Conservation (phyloP, 1,139 yeast species). For the Torulaspora globosa region DNA sequence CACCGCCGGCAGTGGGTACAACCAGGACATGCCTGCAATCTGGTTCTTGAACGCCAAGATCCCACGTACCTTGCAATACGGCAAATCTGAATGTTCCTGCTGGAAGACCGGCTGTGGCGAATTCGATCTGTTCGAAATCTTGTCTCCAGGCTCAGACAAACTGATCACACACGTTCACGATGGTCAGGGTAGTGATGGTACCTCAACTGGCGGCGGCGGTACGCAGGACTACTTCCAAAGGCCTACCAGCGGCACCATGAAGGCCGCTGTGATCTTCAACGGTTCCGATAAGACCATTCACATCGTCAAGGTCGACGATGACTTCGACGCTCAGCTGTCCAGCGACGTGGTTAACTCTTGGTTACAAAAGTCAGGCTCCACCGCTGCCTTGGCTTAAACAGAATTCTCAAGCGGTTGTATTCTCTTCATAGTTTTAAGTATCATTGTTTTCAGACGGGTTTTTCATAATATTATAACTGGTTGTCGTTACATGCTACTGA, state of each 20-base stretch:
- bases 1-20: slow-evolving; percentile 41
- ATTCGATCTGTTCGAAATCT: slow-evolving; percentile 83
- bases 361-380: slow-evolving; percentile 50
- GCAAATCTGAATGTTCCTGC: slow-evolving; percentile 76
- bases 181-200: slow-evolving; percentile 65
- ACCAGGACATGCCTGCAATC: slow-evolving; percentile 90
- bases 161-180: slow-evolving; percentile 81
- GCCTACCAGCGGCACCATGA: slow-evolving; percentile 72
- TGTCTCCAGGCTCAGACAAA: slow-evolving; percentile 64
- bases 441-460: neutral
- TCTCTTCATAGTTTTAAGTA: neutral
- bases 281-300: slow-evolving; percentile 49
- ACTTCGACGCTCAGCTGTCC: slow-evolving; percentile 54
- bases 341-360: slow-evolving; percentile 53
- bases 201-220: slow-evolving; percentile 72
- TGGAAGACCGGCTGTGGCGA: slow-evolving; percentile 98
- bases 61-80: slow-evolving; percentile 91
- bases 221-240: slow-evolving; percentile 80
- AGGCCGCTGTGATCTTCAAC: slow-evolving; percentile 85
- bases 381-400: slow-evolving; percentile 37
- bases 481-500: slow-evolving; percentile 5
- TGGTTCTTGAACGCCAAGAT: slow-evolving; percentile 93
- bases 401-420: slow-evolving; percentile 4
- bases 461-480: neutral
- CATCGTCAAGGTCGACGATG: slow-evolving; percentile 55